Evolutionary conservation across 129 eudicot genomes (phyloP).

Genomic region (Flaveria trinervia): DNA sequence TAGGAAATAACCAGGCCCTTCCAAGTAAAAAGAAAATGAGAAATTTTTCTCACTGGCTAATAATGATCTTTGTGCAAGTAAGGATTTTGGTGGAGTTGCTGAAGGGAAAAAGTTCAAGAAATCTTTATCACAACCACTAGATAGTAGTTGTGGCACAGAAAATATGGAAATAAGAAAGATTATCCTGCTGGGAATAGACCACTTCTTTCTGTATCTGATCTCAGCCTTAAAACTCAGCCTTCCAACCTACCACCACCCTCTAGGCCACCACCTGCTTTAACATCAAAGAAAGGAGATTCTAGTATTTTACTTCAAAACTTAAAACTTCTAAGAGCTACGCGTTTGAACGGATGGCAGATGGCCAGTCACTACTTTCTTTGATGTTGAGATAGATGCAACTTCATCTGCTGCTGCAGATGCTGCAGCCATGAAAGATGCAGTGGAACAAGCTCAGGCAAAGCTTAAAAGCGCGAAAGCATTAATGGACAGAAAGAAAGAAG

Average conservation of each 20-base stretch:
- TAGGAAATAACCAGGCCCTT: constrained; percentile 29
- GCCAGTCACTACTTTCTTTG: constrained; percentile 55
- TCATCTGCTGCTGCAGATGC: constrained; percentile 66
- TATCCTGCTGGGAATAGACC: constrained; percentile 38
- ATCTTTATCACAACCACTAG: constrained; percentile 46
- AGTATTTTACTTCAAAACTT: constrained; percentile 39
- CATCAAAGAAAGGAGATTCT: constrained; percentile 41
- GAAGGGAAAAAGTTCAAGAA: constrained; percentile 45
- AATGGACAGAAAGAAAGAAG: constrained; percentile 55
- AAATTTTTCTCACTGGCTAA: constrained; percentile 22
- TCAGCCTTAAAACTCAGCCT: constrained; percentile 79
- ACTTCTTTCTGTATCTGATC: constrained; percentile 54
- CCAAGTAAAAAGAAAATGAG: constrained; percentile 41
- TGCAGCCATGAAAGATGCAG: constrained; percentile 69
- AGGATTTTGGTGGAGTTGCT: constrained; percentile 37
- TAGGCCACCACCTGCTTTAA: constrained; percentile 77
- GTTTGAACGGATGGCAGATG: constrained; percentile 49
- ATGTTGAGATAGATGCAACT: constrained; percentile 73
- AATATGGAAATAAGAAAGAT: constrained; percentile 39
- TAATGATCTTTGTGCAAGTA: constrained; percentile 34
- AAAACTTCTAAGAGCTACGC: constrained; percentile 54
- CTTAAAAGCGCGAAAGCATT: constrained; percentile 54
- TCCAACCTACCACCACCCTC: constrained; percentile 81
- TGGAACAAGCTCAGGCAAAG: constrained; percentile 67
- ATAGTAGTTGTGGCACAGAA: constrained; percentile 32